Evolutionary conservation across 768 basidiomycete genomes (phyloP), one percentile per base, ranked within the genome.

Genomic region (Termitomyces eurrhizus): DNA sequence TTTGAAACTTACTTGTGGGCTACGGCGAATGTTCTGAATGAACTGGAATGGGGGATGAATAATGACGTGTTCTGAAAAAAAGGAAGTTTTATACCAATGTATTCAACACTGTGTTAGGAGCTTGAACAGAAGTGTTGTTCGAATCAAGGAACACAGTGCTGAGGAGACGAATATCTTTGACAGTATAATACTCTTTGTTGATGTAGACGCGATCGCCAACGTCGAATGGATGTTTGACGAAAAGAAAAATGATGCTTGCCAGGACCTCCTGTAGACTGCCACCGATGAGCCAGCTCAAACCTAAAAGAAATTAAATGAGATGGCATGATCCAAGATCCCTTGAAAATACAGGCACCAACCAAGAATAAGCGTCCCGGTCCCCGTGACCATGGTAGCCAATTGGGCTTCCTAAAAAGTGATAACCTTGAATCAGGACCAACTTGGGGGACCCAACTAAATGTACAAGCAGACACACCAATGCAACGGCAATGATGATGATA

Each of bases 281-380:
- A 42, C 93, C 94, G 65, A 95, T 92, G 58, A 94, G 83, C 92
- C 92, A 94, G 63, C 89, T 90, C 48, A 93, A 77, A 67, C 87
- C 87, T 86, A n/a, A 16, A 21, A 21, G 32, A 24, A 55, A 42
- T 55, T 13, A 44, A 29, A 55, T 36, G 35, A 64, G n/a, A 45
- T 50, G 59, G 35, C 41, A 36, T n/a, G 18, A 32, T 52, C 7
- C 57, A 21, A 41, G 37, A 21, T 42, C 14, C 46, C 42, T 32
- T n/a, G 37, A 42, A 58, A 18, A 41, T 8, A 44, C 49, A 59
- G 8, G 7, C 32, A 71, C 77, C 44, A 37, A 80, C 79, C 81
- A 52, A 84, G 78, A 51, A 82, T 74, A 39, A 82, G 67, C 6
- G 82, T 81, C 14, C 91, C 90, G 44, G 90, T 87, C 26, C 89